A percentile compares a stretch with the other conserved stretches of the same genome.
Evolutionary conservation across 1,284 basidiomycete genomes (phyloP).

Genomic region (Rhodofomes roseus): DNA sequence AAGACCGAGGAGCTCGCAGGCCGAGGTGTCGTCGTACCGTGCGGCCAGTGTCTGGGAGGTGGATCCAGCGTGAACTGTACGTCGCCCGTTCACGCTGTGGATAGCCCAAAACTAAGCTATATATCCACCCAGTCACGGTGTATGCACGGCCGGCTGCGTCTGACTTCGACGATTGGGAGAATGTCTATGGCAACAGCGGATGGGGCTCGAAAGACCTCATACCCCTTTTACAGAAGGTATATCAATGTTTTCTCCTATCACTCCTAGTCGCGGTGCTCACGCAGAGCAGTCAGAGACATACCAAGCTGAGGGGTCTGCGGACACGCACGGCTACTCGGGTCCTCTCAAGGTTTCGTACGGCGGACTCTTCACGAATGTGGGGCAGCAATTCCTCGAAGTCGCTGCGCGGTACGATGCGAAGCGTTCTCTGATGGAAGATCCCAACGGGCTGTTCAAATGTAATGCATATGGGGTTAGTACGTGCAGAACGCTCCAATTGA

Average conservation of each 20-base stretch:
- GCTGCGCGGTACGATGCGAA: constrained; percentile 39
- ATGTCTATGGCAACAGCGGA: constrained; percentile 42
- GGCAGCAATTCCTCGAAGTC: constrained; percentile 36
- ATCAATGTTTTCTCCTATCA: not conserved
- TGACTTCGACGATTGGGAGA: constrained; percentile 57
- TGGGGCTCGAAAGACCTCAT: constrained; percentile 51
- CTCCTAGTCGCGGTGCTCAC: not conserved
- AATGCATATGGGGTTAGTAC: constrained; percentile 24
- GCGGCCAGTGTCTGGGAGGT: constrained; percentile 52
- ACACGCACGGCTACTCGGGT: constrained; percentile 24
- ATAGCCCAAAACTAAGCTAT: too few relatives aligned
- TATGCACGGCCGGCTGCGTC: constrained; percentile 53
- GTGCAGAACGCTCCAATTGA: constrained; percentile 1
- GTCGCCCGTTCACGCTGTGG: not conserved
- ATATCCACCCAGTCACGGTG: constrained; percentile 39
- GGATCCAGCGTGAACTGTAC: constrained; percentile 59
- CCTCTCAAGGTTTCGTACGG: constrained; percentile 26
- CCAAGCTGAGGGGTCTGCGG: constrained; percentile 26
- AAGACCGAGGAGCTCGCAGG: constrained; percentile 41
- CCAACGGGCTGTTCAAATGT: constrained; percentile 22
- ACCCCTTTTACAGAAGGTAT: constrained; percentile 49
- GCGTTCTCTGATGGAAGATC: constrained; percentile 18
- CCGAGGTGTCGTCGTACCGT: constrained; percentile 37
- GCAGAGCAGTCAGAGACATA: constrained; percentile 45
- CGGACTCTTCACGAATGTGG: constrained; percentile 19